These are phyloP conservation scores for Spergularia bocconei DNA, from an alignment of 148 eudicot species.

Conservation along the genomic window DNA sequence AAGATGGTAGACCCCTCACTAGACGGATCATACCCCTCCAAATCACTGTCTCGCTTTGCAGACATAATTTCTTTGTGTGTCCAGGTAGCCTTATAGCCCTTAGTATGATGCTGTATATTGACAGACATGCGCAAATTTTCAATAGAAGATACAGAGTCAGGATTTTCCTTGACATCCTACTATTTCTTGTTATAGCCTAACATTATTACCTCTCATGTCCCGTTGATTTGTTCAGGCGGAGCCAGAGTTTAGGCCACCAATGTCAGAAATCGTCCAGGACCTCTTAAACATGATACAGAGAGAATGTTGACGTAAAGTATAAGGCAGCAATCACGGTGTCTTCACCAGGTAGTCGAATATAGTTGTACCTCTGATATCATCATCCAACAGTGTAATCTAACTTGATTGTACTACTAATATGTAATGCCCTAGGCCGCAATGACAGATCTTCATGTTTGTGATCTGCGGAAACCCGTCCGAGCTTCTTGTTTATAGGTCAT, in stretches of 20 bases:
- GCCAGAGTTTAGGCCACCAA: constrained; percentile 94
- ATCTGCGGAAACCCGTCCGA: not conserved
- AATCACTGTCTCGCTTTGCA: constrained; percentile 83
- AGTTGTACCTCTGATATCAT: not conserved
- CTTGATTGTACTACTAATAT: not conserved
- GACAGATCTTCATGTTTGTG: not conserved
- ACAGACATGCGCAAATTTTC: no score
- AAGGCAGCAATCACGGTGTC: no score
- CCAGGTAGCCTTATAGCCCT: constrained; percentile 47
- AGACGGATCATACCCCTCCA: constrained; percentile 66
- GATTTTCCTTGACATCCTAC: no score
- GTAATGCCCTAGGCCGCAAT: not conserved
- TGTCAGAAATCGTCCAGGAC: constrained; percentile 85
- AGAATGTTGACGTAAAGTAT: constrained; percentile 19
- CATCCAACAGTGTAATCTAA: constrained; percentile 18
- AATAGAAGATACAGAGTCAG: no score
- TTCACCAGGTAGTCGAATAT: not conserved
- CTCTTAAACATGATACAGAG: constrained; percentile 65
- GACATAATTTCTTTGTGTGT: constrained; percentile 92
- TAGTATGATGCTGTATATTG: no score
- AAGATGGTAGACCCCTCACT: constrained; percentile 90
- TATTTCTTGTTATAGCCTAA: not conserved
- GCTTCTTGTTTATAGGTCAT: not conserved
- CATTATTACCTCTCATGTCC: no score
- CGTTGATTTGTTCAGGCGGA: constrained; percentile 44